phyloP scores from a whole-genome alignment of 2,329 filamentous ascomycete species.

The Fusarium secorum region DNA sequence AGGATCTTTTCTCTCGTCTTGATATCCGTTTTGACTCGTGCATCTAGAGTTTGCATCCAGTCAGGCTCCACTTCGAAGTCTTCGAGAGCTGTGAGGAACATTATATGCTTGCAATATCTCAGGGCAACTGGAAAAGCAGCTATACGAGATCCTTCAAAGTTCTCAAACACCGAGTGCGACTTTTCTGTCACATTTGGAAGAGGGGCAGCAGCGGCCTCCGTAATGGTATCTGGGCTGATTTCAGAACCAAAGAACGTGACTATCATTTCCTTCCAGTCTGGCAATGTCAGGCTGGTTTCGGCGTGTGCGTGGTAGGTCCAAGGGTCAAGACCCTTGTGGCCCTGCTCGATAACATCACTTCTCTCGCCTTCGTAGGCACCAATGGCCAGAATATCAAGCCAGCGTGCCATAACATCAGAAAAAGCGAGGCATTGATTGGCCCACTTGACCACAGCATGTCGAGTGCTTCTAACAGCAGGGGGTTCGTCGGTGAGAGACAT shows the following conservation, averaged over 20 bases:
- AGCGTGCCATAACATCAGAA: constrained; percentile 78
- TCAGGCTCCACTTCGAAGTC: constrained; percentile 73
- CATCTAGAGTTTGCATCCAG: constrained; percentile 84
- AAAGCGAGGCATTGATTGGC: constrained; percentile 88
- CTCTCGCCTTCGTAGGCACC: constrained; percentile 71
- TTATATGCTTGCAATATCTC: constrained; percentile 67
- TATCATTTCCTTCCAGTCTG: constrained; percentile 61
- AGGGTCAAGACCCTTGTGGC: constrained; percentile 82
- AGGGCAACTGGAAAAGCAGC: constrained; percentile 74
- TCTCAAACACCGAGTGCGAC: constrained; percentile 48
- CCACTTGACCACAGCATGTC: constrained; percentile 86
- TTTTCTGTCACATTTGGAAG: constrained; percentile 16
- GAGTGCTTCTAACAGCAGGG: constrained; percentile 73
- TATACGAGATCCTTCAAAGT: constrained; percentile 57
- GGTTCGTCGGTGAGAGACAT: constrained; percentile 63
- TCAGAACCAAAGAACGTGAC: constrained; percentile 56
- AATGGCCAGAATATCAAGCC: constrained; percentile 87
- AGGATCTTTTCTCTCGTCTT: constrained; percentile 67
- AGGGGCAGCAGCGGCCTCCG: constrained; percentile 49
- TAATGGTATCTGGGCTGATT: constrained; percentile 46
- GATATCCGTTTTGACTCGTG: constrained; percentile 74
- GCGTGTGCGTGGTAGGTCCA: constrained; percentile 60
- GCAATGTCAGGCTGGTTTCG: constrained; percentile 52
- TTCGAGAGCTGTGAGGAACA: constrained; percentile 59
- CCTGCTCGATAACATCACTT: constrained; percentile 88